Conservation (phyloP, 2,329 filamentous ascomycete genomes). For the Furcasterigmium furcatum region DNA sequence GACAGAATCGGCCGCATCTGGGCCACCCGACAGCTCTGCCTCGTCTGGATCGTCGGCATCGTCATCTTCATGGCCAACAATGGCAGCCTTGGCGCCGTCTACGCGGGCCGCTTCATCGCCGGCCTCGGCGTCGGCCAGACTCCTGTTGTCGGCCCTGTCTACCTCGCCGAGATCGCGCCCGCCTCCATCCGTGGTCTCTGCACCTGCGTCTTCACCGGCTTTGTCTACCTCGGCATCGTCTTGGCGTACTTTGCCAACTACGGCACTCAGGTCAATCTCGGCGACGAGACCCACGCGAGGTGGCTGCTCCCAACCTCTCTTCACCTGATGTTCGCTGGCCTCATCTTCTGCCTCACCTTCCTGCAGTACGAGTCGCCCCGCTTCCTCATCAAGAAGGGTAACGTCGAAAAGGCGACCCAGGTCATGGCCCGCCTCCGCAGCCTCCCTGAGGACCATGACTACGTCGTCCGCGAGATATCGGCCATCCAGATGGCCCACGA, state of each 20-base stretch:
- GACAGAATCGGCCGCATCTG: slow-evolving; percentile 61
- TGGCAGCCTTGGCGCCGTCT: slow-evolving; percentile 54
- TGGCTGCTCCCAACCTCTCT: slow-evolving; percentile 70
- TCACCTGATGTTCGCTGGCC: slow-evolving; percentile 72
- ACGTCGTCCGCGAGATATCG: slow-evolving; percentile 58
- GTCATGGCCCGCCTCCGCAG: slow-evolving; percentile 57
- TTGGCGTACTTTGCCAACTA: slow-evolving; percentile 76
- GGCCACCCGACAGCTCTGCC: slow-evolving; percentile 56
- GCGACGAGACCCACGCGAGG: slow-evolving; percentile 39
- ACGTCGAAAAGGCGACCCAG: slow-evolving; percentile 53
- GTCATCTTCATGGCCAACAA: slow-evolving; percentile 54
- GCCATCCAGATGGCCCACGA: slow-evolving; percentile 64
- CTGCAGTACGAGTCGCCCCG: slow-evolving; percentile 69
- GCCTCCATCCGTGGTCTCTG: slow-evolving; percentile 69
- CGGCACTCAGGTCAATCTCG: slow-evolving; percentile 49
- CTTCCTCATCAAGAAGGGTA: slow-evolving; percentile 64
- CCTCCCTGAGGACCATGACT: slow-evolving; percentile 56
- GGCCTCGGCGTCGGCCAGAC: slow-evolving; percentile 66
- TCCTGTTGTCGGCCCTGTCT: slow-evolving; percentile 65
- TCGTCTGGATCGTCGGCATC: slow-evolving; percentile 56
- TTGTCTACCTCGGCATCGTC: slow-evolving; percentile 74
- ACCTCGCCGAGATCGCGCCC: slow-evolving; percentile 70
- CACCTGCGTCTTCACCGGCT: slow-evolving; percentile 52
- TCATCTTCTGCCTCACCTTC: slow-evolving; percentile 69
- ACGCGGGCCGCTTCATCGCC: slow-evolving; percentile 64